Conservation (phyloP, 768 basidiomycete species). For the Tricholoma sp. region DNA sequence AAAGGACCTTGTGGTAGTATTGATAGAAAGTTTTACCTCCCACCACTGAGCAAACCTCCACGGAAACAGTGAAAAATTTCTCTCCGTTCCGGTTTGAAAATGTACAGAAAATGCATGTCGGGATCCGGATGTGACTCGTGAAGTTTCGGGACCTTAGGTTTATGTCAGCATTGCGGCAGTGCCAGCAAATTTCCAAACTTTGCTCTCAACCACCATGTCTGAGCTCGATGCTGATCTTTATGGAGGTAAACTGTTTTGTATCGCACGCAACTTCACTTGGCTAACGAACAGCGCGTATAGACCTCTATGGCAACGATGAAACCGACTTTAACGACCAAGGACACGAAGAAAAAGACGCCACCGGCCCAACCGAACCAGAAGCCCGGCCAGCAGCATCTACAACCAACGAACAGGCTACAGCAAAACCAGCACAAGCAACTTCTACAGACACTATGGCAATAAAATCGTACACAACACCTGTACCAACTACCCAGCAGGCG, state of each 20-base stretch:
- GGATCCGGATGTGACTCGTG: background rate
- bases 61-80: background rate
- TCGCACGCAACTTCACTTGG: background rate
- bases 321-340: conserved; percentile 50
- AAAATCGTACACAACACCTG: conserved; percentile 13
- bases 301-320: conserved; percentile 75
- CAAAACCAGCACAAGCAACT: conserved; percentile 16
- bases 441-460: conserved; percentile 10
- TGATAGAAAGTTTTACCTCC: background rate
- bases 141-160: conserved; percentile 1
- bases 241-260: conserved; percentile 53
- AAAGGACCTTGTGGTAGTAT: background rate
- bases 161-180: conserved; percentile 15
- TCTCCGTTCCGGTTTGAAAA: background rate
- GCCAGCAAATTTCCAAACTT: conserved; percentile 18
- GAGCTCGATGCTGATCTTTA: conserved; percentile 89
- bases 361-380: conserved; percentile 21
- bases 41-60: background rate
- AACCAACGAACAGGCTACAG: conserved; percentile 11
- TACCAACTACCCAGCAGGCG: conserved; percentile 15
- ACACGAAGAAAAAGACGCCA: conserved; percentile 30
- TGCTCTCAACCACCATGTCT: conserved; percentile 49
- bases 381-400: conserved; percentile 12
- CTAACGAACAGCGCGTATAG: conserved; percentile 26
- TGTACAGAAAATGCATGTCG: background rate